Percentiles rank a stretch among this genome's conserved stretches.
Evolutionary conservation across 2,329 filamentous ascomycete species (phyloP).

Genomic region (Trichoderma simmonsii): DNA sequence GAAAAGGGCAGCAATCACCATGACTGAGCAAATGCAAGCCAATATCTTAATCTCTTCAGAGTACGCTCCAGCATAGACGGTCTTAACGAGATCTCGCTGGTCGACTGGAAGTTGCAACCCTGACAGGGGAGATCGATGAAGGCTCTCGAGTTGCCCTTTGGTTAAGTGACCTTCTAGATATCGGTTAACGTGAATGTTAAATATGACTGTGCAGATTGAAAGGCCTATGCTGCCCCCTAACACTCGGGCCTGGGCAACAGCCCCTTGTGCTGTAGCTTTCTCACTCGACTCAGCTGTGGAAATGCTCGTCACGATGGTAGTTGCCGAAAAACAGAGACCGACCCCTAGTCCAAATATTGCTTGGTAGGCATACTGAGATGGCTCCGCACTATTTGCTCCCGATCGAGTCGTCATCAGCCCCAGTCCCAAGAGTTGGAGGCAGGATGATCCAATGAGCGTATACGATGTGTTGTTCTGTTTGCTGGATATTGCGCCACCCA

Average conservation of each 20-base stretch:
- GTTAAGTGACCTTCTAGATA: constrained; percentile 38
- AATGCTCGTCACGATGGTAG: constrained; percentile 56
- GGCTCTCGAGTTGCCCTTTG: constrained; percentile 36
- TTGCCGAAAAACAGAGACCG: constrained; percentile 55
- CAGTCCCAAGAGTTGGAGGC: constrained; percentile 51
- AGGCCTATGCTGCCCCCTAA: constrained; percentile 59
- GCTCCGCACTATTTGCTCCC: constrained; percentile 31
- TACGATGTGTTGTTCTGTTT: constrained; percentile 52
- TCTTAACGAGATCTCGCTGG: constrained; percentile 35
- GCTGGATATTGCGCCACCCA: constrained; percentile 52
- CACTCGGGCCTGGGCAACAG: constrained; percentile 58
- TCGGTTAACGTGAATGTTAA: constrained; percentile 45
- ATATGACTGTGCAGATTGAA: constrained; percentile 56
- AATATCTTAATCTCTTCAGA: constrained; percentile 46
- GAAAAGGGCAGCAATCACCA: constrained; percentile 43
- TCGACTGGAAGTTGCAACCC: constrained; percentile 34
- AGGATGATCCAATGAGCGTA: constrained; percentile 48
- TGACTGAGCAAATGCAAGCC: constrained; percentile 42
- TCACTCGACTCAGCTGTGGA: constrained; percentile 46
- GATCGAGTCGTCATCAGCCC: constrained; percentile 48
- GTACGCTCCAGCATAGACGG: constrained; percentile 46
- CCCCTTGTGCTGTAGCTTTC: constrained; percentile 57
- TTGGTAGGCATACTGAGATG: constrained; percentile 52
- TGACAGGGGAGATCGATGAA: constrained; percentile 45
- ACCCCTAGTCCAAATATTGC: constrained; percentile 57